A percentile compares a stretch with the other conserved stretches of the same genome.
Conservation (phyloP, 164 flowering plant species). For the Tinospora cordifolia region DNA sequence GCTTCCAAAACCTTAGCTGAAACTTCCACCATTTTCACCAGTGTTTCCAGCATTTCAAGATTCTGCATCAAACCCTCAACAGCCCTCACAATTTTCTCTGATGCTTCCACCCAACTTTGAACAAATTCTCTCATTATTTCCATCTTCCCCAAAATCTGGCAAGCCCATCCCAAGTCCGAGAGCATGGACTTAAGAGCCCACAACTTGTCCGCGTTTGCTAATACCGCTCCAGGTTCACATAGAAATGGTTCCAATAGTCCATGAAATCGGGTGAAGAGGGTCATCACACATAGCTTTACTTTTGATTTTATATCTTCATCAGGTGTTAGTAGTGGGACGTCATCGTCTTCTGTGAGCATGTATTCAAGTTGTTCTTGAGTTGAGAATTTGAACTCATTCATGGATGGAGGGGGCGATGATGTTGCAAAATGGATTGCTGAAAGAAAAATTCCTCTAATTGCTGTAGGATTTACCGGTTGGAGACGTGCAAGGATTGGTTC, state of each 20-base stretch:
- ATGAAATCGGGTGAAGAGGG: constrained; percentile 41
- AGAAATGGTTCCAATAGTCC: constrained; percentile 32
- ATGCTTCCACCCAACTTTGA: constrained; percentile 55
- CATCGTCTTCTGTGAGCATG: constrained; percentile 95
- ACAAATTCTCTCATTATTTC: constrained; percentile 69
- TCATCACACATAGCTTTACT: constrained; percentile 38
- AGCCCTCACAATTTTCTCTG: constrained; percentile 43
- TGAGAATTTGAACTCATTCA: constrained; percentile 57
- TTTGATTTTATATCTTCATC: constrained; percentile 54
- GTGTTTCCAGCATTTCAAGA: constrained; percentile 28
- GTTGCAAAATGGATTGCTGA: constrained; percentile 75
- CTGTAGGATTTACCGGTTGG: constrained; percentile 55
- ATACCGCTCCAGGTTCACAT: constrained; percentile 22
- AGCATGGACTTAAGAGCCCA: constrained; percentile 34
- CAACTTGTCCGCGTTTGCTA: constrained; percentile 18
- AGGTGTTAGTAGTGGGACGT: constrained; percentile 55
- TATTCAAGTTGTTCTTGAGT: constrained; percentile 95
- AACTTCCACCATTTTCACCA: constrained; percentile 56
- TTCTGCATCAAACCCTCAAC: constrained; percentile 25
- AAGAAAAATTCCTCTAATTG: constrained; percentile 45
- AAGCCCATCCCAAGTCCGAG: constrained; percentile 74
- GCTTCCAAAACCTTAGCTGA: constrained; percentile 70
- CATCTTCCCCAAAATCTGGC: constrained; percentile 57
- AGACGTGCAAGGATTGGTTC: constrained; percentile 81
- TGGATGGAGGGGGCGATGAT: constrained; percentile 50